phyloP scores from a whole-genome alignment of 2,329 filamentous ascomycete genomes.

The Metarhizium brunneum region DNA sequence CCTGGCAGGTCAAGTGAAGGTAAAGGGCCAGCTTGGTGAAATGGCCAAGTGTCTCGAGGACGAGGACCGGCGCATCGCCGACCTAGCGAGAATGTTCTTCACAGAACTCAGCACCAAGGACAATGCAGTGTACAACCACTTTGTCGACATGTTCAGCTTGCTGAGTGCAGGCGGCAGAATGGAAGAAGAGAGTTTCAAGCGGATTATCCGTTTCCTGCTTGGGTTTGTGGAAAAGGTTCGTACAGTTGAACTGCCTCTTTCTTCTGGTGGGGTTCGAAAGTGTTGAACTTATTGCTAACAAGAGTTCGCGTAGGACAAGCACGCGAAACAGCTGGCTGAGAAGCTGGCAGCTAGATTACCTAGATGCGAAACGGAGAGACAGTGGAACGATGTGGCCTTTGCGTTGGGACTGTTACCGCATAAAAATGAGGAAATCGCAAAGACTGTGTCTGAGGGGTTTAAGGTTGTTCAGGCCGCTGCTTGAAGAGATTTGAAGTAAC shows the following conservation, averaged over 20 bases:
- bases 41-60: constrained; percentile 99
- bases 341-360: constrained; percentile 82
- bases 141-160: constrained; percentile 97
- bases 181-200: constrained; percentile 75
- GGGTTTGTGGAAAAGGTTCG: constrained; percentile 95
- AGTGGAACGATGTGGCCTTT: constrained; percentile 97
- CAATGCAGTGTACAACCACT: constrained; percentile 98
- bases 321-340: constrained; percentile 85
- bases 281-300: neutral
- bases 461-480: constrained; percentile 57
- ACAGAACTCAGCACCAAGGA: constrained; percentile 95
- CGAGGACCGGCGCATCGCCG: constrained; percentile 85
- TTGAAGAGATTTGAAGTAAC: constrained; percentile 21
- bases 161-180: constrained; percentile 73
- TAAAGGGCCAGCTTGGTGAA: constrained; percentile 95
- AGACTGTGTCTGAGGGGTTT: constrained; percentile 67
- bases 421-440: constrained; percentile 83
- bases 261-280: constrained; percentile 8
- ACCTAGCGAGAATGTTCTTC: constrained; percentile 96
- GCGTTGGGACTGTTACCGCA: constrained; percentile 83
- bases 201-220: constrained; percentile 85
- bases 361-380: constrained; percentile 82
- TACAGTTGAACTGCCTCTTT: constrained; percentile 9
- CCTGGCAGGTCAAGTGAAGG: constrained; percentile 94
- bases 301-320: constrained; percentile 68